A percentile compares a stretch with the other conserved stretches of the same genome.
Evolutionary conservation across 805 yeast species (phyloP).

Genomic region (Hanseniaspora lachancei): DNA sequence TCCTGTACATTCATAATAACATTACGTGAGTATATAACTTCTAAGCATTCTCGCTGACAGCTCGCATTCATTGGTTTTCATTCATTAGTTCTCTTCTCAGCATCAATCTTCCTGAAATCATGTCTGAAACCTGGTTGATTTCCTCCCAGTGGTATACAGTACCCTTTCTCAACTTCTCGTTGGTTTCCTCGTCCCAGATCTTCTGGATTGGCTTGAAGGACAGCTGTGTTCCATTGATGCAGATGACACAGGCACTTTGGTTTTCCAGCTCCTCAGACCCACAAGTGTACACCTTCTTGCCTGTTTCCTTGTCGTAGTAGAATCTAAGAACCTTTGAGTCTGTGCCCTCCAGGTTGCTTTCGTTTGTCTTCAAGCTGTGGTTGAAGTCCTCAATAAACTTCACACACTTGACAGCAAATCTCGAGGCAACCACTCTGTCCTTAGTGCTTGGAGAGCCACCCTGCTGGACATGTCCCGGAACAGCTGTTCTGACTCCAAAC

Average conservation of each 20-base stretch:
- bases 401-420: constrained; percentile 75
- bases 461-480: constrained; percentile 81
- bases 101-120: constrained; percentile 56
- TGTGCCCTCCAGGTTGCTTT: constrained; percentile 22
- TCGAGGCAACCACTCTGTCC: constrained; percentile 62
- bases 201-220: constrained; percentile 43
- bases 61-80: not conserved
- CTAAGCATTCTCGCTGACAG: too few species aligned
- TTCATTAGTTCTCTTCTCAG: constrained; percentile 33
- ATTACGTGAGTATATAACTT: too few species aligned
- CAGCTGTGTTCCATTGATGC: constrained; percentile 55
- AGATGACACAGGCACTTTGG: constrained; percentile 47
- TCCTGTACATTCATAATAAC: not conserved
- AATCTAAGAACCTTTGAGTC: constrained; percentile 38
- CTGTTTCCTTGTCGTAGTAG: constrained; percentile 32
- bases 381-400: constrained; percentile 68
- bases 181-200: constrained; percentile 49
- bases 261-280: constrained; percentile 26
- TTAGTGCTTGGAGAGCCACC: constrained; percentile 68
- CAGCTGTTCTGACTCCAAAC: constrained; percentile 66
- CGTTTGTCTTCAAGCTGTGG: constrained; percentile 24
- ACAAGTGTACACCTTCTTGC: constrained; percentile 35
- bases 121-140: constrained; percentile 46
- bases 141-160: constrained; percentile 54
- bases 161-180: constrained; percentile 53